phyloP scores from a whole-genome alignment of 176 grass and related monocot genomes.

The Phoenix roebelenii region DNA sequence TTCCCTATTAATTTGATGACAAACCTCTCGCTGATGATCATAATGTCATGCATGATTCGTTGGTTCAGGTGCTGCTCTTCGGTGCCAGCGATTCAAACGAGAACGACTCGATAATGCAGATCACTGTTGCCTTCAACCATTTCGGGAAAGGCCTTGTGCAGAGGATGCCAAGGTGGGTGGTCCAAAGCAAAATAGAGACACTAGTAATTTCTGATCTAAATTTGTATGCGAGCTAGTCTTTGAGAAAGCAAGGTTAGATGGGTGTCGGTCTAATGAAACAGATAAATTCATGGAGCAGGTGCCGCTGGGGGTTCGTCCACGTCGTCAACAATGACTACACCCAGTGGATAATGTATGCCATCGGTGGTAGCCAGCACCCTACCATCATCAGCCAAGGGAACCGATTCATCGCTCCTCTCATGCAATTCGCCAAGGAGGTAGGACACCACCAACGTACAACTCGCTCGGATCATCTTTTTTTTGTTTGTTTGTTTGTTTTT shows the following conservation, averaged over 20 bases:
- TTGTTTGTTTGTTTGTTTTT: too few species aligned
- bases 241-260: too few species aligned
- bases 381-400: slow-evolving; percentile 96
- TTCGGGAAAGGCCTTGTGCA: slow-evolving; percentile 78
- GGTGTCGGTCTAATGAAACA: too few species aligned
- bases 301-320: slow-evolving; percentile 68
- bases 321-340: slow-evolving; percentile 95
- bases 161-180: slow-evolving; percentile 42
- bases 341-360: slow-evolving; percentile 79
- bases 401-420: slow-evolving; percentile 37
- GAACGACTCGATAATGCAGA: slow-evolving; percentile 53
- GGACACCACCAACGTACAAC: background rate
- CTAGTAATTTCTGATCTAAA: too few species aligned
- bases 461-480: background rate
- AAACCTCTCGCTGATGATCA: too few species aligned
- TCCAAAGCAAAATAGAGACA: too few species aligned
- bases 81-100: slow-evolving; percentile 46
- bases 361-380: slow-evolving; percentile 55
- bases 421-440: slow-evolving; percentile 37
- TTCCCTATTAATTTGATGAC: too few species aligned
- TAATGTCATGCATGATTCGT: background rate
- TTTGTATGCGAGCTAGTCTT: too few species aligned
- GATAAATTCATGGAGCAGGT: slow-evolving; percentile 11
- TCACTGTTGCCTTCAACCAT: slow-evolving; percentile 85
- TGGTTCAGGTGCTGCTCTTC: slow-evolving; percentile 55